Base-by-base conservation (phyloP, 805 yeast species). In the Saccharomycopsis microspora region DNA sequence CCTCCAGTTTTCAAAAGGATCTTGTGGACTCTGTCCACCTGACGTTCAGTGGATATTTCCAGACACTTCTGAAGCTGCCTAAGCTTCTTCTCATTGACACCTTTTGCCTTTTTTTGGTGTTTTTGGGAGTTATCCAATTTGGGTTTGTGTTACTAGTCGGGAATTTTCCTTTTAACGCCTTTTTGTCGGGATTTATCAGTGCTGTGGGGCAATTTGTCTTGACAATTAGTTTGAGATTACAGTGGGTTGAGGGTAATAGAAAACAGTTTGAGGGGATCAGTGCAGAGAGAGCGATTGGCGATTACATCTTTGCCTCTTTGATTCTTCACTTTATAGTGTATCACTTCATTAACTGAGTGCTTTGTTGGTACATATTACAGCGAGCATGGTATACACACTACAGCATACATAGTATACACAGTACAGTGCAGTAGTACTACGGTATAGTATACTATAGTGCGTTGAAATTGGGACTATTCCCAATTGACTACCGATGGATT, bases 121-220 rank as follows among this genome's bases (percentile, higher is more conserved):
- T 69, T 0, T 68, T 86, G 51, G 98, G 95, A 1, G 66, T 75
- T 1, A 64, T 85, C 32, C 97, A 93, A 65, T 87, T 88, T 60
- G 66, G 71, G 3, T 90, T 88, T 64, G 84, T 85, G 55, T 56
- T 81, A 39, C 52, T 87, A 9, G 77, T 88, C 42, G 95, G 97
- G 36, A 86, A 78, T 57, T 93, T 83, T 75, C 99, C 99, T 11
- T 93, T 93, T 75, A 93, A 93, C 66, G 97, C 96, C 29, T 93
- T 93, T 61, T 72, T 93, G 51, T 90, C 95, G 27, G 97, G 97
- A 1, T 93, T 93, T 61, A 76, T 83, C 47, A 70, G 87, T 28
- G 85, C 97, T 41, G 97, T 93, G 44, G 97, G 95, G 9, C 97
- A 93, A 64, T 93, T 93, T 63, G 97, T 93, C 30, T 74, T 93